Evolutionary conservation across 2,329 filamentous ascomycete species (phyloP).

Genomic region (Myriosclerotinia curreyana): DNA sequence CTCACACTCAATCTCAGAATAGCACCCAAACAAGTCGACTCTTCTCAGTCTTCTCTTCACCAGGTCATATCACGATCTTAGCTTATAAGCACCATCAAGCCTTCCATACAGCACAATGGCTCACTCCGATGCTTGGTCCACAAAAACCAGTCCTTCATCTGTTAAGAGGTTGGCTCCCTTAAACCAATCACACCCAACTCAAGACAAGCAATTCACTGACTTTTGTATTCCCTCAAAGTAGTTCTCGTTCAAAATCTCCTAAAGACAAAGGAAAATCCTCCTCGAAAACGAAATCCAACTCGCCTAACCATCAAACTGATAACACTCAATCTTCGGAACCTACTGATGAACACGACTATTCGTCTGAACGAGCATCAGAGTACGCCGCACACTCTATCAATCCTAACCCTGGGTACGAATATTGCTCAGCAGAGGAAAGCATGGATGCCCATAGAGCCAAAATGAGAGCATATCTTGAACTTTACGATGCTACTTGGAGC

Average conservation of each 20-base stretch:
- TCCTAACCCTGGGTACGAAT: conserved; percentile 11
- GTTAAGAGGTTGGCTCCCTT: conserved; percentile 1
- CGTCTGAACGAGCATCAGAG: neutral
- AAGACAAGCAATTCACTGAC: neutral
- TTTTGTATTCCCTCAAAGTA: too few relatives aligned
- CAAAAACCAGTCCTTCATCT: conserved; percentile 6
- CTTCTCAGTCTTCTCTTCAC: neutral
- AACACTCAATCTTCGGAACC: neutral
- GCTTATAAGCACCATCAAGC: neutral
- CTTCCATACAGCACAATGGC: conserved; percentile 1
- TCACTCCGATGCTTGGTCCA: conserved; percentile 13
- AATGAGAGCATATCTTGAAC: conserved; percentile 6
- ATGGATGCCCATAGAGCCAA: neutral
- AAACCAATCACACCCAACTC: neutral
- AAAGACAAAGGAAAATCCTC: neutral
- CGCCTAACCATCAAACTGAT: neutral
- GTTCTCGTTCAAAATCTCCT: neutral
- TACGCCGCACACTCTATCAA: conserved; percentile 11
- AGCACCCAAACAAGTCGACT: neutral
- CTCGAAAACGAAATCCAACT: conserved; percentile 8
- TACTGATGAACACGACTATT: neutral
- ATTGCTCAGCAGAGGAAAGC: conserved; percentile 11
- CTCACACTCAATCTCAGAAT: neutral
- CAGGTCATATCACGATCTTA: neutral
- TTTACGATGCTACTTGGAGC: conserved; percentile 8